Evolutionary conservation across 768 basidiomycete species (phyloP).

Genomic region (Paxillus ammoniavirescens): DNA sequence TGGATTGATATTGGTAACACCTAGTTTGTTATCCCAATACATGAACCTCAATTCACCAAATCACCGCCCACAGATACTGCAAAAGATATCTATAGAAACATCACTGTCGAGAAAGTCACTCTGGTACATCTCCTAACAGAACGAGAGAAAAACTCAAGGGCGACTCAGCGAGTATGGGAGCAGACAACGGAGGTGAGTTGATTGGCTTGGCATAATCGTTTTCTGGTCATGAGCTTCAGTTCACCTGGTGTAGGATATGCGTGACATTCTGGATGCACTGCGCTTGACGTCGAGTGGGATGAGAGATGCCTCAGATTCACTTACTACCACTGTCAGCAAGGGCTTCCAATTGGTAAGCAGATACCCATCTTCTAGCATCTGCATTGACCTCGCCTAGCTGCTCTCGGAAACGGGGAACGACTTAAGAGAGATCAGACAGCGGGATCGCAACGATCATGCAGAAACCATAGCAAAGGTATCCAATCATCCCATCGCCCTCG

Average conservation of each 20-base stretch:
- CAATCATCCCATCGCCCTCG: not conserved
- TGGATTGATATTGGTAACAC: constrained; percentile 71
- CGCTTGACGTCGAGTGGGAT: constrained; percentile 18
- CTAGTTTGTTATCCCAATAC: constrained; percentile 1
- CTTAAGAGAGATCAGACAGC: constrained; percentile 21
- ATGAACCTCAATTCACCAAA: constrained; percentile 9
- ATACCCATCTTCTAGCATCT: not conserved
- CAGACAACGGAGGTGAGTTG: constrained; percentile 21
- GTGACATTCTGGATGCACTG: constrained; percentile 19
- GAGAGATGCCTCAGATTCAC: constrained; percentile 20
- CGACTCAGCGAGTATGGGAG: constrained; percentile 31
- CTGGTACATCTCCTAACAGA: constrained; percentile 46
- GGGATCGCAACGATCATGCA: constrained; percentile 16
- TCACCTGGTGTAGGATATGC: constrained; percentile 27
- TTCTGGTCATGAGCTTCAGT: not conserved
- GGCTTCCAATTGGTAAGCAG: constrained; percentile 22
- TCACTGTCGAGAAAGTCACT: constrained; percentile 54
- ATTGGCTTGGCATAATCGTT: constrained; percentile 3
- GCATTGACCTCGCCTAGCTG: constrained; percentile 20
- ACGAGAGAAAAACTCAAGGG: constrained; percentile 40
- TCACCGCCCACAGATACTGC: constrained; percentile 47
- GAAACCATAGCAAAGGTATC: constrained; percentile 24
- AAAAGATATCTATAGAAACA: constrained; percentile 64
- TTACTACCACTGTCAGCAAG: constrained; percentile 10
- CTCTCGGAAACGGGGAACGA: constrained; percentile 17